These are phyloP conservation scores for Beauveria sp. DNA, from an alignment of 2,329 filamentous ascomycete species.

Conservation along the genomic window DNA sequence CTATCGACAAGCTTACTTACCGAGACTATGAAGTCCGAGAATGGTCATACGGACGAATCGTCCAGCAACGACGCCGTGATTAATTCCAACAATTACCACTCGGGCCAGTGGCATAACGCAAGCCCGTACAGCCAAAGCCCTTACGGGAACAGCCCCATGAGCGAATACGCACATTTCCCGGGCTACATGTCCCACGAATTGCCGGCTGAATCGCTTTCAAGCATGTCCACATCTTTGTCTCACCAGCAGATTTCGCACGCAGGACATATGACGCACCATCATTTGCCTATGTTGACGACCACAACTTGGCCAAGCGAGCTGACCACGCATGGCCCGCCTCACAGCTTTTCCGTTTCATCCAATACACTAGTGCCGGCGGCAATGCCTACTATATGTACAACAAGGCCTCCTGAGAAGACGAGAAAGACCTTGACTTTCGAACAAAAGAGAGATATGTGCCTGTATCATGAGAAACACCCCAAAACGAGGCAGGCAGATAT, in stretches of 20 bases:
- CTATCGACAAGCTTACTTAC: background rate
- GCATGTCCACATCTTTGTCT: constrained; percentile 51
- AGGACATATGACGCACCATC: constrained; percentile 34
- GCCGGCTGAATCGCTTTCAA: constrained; percentile 41
- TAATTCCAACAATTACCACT: background rate
- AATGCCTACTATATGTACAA: constrained; percentile 39
- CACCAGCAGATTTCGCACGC: constrained; percentile 26
- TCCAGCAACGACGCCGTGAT: constrained; percentile 21
- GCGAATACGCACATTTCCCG: constrained; percentile 55
- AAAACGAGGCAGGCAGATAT: constrained; percentile 93
- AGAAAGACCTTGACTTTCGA: constrained; percentile 85
- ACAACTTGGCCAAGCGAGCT: constrained; percentile 75
- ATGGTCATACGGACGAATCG: constrained; percentile 23
- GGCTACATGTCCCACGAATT: constrained; percentile 48
- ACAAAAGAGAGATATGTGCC: constrained; percentile 87
- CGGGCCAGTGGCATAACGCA: constrained; percentile 49
- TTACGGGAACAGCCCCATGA: constrained; percentile 44
- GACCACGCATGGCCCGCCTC: constrained; percentile 52
- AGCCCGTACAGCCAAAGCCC: constrained; percentile 57
- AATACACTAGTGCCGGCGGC: constrained; percentile 48
- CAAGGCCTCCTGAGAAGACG: constrained; percentile 46
- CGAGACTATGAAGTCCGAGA: constrained; percentile 26
- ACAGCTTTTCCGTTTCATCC: constrained; percentile 51
- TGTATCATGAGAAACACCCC: constrained; percentile 85
- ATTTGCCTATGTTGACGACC: constrained; percentile 62